Evolutionary conservation across 768 basidiomycete species (phyloP).

Genomic region (Megacollybia marginata): DNA sequence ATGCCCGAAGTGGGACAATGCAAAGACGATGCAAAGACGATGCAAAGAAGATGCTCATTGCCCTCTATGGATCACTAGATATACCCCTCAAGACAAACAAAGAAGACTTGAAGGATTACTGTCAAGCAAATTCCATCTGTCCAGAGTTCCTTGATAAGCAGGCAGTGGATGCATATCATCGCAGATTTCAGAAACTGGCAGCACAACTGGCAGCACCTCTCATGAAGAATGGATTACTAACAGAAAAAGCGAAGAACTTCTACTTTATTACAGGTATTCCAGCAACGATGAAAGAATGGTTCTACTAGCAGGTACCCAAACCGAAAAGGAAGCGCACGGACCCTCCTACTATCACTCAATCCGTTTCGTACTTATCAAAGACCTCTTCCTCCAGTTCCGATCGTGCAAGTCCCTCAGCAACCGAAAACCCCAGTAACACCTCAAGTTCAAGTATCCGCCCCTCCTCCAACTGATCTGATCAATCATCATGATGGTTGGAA

Average conservation of each 20-base stretch:
- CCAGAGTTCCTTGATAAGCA: too few species aligned
- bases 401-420: neutral
- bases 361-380: neutral
- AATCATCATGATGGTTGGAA: neutral
- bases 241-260: neutral
- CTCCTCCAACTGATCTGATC: neutral
- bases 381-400: neutral
- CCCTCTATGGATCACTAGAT: too few species aligned
- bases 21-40: neutral
- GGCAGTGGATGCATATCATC: too few species aligned
- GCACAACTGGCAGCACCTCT: too few species aligned
- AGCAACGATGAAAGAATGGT: neutral
- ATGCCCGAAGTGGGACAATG: neutral
- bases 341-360: too few species aligned
- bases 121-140: too few species aligned
- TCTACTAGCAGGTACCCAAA: neutral
- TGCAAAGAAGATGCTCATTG: too few species aligned
- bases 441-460: neutral
- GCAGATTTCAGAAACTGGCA: too few species aligned
- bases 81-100: neutral
- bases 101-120: neutral
- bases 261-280: neutral
- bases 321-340: too few species aligned
- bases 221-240: too few species aligned
- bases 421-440: neutral